Evolutionary conservation across 768 basidiomycete genomes (phyloP), one percentile per base, ranked within the genome.

Genomic region (Podaxis mareebaensis): DNA sequence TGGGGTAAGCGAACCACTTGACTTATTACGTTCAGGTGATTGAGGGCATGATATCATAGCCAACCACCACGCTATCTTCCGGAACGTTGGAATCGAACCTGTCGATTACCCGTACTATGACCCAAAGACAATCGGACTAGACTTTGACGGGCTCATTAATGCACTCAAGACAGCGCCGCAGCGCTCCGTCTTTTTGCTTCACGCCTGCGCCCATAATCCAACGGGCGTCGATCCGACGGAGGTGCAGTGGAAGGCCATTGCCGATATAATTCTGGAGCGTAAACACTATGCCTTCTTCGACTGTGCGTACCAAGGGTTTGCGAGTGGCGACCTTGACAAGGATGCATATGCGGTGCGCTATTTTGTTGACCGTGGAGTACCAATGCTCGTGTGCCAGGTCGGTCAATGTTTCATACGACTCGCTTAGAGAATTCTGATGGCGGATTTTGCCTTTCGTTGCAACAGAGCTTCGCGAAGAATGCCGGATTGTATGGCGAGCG

Each of bases 251-350:
- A 78, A 83, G 65, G 74, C 79, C 62, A 84, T 98, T 68, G 91
- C 91, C 42, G 82, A 89, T 40, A 76, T 88, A 59, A 85, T 97
- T 73, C 72, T 90, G 33, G 76, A 79, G 53, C 90, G 88, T 76
- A 81, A 84, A 13, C 95, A 96, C 74, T 96, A 87, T 71, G 89
- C 90, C 36, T 96, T 96, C 78, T 94, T 98, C 73, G 96, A 99
- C 78, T 91, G 90, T 73, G 96, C 96, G 2, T 99, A 99, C 78
- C 96, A 97, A 77, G 96, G 96, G 17, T 99, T 98, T 74, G 96
- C 95, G 17, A 94, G 92, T 68, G 96, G 96, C 1, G 88, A 94
- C 73, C 80, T 97, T 70, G 90, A 96, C 73, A 85, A 86, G 68
- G 97, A 99, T 72, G 95, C 95, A 5, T 91, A 88, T 83, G 93